A percentile compares a stretch with the other conserved stretches of the same genome.
Conservation (phyloP, 208 protist species). For the Endotrypanum monterogeii region DNA sequence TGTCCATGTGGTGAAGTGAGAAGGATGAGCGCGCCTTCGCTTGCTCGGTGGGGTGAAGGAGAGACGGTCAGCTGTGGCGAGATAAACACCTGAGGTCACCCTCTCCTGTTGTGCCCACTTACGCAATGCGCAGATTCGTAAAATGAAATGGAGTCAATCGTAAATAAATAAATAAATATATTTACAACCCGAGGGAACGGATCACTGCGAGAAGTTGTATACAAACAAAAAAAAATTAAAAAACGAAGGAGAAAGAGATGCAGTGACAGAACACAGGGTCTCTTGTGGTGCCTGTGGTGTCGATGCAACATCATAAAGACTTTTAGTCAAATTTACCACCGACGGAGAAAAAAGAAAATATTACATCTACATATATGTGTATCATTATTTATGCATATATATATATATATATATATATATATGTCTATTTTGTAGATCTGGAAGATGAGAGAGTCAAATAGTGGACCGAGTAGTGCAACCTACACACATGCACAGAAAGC, state of each 20-base stretch:
- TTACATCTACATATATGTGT: no score
- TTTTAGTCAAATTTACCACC: background rate
- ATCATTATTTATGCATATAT: background rate
- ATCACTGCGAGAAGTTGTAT: background rate
- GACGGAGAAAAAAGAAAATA: no score
- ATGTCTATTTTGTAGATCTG: background rate
- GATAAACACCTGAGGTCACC: background rate
- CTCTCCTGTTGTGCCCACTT: background rate
- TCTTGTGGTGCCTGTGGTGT: background rate
- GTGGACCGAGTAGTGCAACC: no score
- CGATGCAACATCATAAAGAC: background rate
- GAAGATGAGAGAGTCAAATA: no score
- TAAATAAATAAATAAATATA: background rate
- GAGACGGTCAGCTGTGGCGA: background rate
- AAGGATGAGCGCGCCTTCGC: background rate
- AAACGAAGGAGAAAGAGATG: background rate
- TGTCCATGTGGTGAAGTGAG: background rate
- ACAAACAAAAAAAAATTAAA: background rate
- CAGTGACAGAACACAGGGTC: background rate
- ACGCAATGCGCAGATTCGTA: background rate
- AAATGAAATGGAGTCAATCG: background rate
- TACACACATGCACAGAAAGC: no score
- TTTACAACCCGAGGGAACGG: no score
- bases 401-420: background rate
- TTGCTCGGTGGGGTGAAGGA: background rate